These are phyloP conservation scores for Chamaecrista fasciculata DNA, from an alignment of 306 rosid genomes.

Conservation along the genomic window DNA sequence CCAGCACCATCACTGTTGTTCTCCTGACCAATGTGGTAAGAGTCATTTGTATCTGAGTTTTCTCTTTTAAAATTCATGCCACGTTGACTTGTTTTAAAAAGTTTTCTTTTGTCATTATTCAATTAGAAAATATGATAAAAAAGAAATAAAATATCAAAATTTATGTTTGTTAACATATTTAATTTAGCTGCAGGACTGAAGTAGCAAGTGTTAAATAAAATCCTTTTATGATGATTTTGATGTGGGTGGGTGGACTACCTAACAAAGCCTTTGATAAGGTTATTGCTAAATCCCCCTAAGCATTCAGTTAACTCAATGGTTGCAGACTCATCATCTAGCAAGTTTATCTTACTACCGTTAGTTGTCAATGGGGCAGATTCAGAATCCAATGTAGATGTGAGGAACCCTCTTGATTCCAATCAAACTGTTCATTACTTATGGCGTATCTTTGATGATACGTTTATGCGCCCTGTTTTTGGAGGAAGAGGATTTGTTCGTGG, in stretches of 20 bases:
- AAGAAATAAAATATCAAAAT: not conserved
- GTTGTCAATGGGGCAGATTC: slow-evolving; percentile 20
- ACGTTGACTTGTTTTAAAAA: not conserved
- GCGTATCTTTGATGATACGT: slow-evolving; percentile 44
- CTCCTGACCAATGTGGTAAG: slow-evolving; percentile 64
- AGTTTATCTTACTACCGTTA: slow-evolving; percentile 34
- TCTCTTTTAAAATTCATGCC: not conserved
- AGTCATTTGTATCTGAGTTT: not conserved
- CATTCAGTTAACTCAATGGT: not conserved
- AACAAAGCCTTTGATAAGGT: slow-evolving; percentile 54
- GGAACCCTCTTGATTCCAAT: slow-evolving; percentile 25
- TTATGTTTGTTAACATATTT: not conserved
- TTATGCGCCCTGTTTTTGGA: slow-evolving; percentile 68
- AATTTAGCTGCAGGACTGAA: too few relatives aligned
- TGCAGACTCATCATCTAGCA: slow-evolving; percentile 12
- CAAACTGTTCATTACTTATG: slow-evolving; percentile 41
- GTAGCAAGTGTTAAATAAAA: not conserved
- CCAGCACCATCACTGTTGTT: slow-evolving; percentile 60
- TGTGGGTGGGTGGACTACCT: slow-evolving; percentile 66
- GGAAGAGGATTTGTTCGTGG: slow-evolving; percentile 50
- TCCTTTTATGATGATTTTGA: not conserved
- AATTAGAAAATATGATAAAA: not conserved
- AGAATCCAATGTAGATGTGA: slow-evolving; percentile 24
- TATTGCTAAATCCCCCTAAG: slow-evolving; percentile 37
- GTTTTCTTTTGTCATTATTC: not conserved